Evolutionary conservation across 352 stramenopile genomes (phyloP).

Genomic region (Phytophthora sansomeana): DNA sequence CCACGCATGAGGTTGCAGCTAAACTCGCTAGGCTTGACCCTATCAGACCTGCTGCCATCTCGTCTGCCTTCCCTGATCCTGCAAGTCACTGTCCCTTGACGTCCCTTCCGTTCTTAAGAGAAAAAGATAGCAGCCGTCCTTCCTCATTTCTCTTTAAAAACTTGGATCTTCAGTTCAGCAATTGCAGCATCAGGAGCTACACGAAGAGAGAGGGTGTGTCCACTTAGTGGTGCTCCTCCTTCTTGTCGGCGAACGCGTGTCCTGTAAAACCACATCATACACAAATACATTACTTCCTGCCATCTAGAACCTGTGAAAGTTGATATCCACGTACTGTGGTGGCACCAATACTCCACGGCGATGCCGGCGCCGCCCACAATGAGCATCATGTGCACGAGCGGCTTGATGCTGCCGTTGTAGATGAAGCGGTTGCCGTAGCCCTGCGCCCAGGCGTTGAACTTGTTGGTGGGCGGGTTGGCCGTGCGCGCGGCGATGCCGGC

Average conservation of each 20-base stretch:
- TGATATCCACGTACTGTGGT: conserved; percentile 61
- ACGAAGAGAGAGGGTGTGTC: conserved; percentile 14
- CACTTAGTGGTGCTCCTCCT: conserved; percentile 70
- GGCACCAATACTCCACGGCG: conserved; percentile 68
- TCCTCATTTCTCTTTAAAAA: not conserved
- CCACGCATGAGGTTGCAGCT: conserved; percentile 20
- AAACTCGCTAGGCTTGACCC: conserved; percentile 15
- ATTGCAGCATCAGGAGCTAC: conserved; percentile 4
- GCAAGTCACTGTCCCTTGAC: conserved; percentile 5
- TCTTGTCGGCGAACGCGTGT: conserved; percentile 59
- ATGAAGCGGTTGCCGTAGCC: conserved; percentile 80
- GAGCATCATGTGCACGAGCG: conserved; percentile 81
- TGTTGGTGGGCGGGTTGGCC: conserved; percentile 58
- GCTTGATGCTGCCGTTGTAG: conserved; percentile 78
- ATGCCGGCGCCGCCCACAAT: conserved; percentile 63
- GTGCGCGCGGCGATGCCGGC: conserved; percentile 68
- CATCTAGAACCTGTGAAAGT: conserved; percentile 6
- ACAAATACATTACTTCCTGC: conserved; percentile 10
- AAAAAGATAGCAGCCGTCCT: conserved; percentile 7
- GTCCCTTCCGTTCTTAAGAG: conserved; percentile 15
- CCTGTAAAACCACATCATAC: conserved; percentile 30
- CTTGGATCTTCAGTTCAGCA: conserved; percentile 2
- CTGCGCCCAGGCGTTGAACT: conserved; percentile 76
- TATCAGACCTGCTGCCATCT: conserved; percentile 14
- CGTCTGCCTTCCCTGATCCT: conserved; percentile 12